Conservation (phyloP, 257 asterid species). For the Solanum infundibuliforme region DNA sequence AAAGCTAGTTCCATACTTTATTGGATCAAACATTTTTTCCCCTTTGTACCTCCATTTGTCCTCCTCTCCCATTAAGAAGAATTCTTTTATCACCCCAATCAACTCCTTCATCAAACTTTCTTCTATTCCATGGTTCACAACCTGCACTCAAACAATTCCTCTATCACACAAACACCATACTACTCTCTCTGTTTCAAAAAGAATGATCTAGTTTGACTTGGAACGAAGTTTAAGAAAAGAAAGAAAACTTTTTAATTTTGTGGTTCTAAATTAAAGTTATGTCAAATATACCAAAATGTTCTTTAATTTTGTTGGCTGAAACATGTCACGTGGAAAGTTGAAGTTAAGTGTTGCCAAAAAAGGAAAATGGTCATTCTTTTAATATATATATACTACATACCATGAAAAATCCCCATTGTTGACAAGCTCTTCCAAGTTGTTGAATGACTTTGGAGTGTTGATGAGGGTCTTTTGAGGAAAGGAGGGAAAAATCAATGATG, state of each 20-base stretch:
- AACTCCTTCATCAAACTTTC: constrained; percentile 30
- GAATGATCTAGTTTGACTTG: no score
- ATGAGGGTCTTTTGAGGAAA: constrained; percentile 20
- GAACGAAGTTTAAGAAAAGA: no score
- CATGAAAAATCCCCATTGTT: constrained; percentile 61
- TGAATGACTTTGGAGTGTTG: constrained; percentile 30
- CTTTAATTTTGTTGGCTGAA: no score
- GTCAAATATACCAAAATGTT: no score
- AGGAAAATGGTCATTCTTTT: no score
- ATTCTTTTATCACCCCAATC: constrained; percentile 31
- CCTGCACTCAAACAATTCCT: constrained; percentile 13
- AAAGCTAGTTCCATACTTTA: constrained; percentile 78
- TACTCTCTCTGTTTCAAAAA: no score
- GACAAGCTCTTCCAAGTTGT: constrained; percentile 36
- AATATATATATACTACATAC: constrained; percentile 12
- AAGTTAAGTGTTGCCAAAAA: no score
- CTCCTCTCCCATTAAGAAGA: constrained; percentile 50
- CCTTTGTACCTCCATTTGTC: constrained; percentile 51
- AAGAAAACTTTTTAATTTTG: no score
- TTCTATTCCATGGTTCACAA: constrained; percentile 65
- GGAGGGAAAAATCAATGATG: constrained; percentile 32
- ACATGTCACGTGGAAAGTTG: no score
- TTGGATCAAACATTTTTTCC: constrained; percentile 38
- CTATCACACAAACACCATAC: no score
- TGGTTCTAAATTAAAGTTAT: no score